Evolutionary conservation across 805 yeast species (phyloP).

Genomic region (Metschnikowia gruessii): DNA sequence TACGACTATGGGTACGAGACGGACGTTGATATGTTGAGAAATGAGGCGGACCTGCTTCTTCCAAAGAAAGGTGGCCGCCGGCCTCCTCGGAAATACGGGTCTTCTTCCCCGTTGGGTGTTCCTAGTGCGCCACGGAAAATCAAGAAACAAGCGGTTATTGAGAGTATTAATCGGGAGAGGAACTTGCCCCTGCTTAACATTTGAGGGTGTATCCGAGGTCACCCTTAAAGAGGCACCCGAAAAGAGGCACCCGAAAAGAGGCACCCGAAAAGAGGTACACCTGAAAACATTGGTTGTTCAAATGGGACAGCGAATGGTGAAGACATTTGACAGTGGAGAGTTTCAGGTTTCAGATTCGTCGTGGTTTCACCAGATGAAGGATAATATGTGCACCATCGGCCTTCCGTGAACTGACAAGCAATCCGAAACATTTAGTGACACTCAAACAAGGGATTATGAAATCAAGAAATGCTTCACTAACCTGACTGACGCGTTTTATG

Average conservation of each 20-base stretch:
- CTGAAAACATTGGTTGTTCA: no score
- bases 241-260: no score
- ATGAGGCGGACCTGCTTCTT: conserved; percentile 32
- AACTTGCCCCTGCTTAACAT: conserved; percentile 20
- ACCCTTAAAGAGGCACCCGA: no score
- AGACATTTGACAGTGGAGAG: no score
- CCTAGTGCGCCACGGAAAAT: conserved; percentile 29
- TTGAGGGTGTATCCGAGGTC: no score
- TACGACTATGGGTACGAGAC: conserved; percentile 44
- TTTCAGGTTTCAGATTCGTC: no score
- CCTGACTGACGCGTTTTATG: conserved; percentile 27
- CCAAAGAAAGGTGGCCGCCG: conserved; percentile 22
- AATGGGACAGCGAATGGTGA: no score
- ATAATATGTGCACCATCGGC: no score
- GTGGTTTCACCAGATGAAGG: no score
- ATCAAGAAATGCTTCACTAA: conserved; percentile 27
- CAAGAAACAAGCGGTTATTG: conserved; percentile 20
- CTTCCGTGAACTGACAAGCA: conserved; percentile 25
- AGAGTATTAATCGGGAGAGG: conserved; percentile 22
- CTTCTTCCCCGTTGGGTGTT: conserved; percentile 13
- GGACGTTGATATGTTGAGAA: conserved; percentile 35
- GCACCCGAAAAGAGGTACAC: no score
- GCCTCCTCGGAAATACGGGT: conserved; percentile 7
- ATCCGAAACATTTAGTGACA: conserved; percentile 20
- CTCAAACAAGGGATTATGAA: conserved; percentile 28